Evolutionary conservation across 306 rosid species (phyloP), one percentile per base, ranked within the genome.

Genomic region (Astragalus glycyphyllos): DNA sequence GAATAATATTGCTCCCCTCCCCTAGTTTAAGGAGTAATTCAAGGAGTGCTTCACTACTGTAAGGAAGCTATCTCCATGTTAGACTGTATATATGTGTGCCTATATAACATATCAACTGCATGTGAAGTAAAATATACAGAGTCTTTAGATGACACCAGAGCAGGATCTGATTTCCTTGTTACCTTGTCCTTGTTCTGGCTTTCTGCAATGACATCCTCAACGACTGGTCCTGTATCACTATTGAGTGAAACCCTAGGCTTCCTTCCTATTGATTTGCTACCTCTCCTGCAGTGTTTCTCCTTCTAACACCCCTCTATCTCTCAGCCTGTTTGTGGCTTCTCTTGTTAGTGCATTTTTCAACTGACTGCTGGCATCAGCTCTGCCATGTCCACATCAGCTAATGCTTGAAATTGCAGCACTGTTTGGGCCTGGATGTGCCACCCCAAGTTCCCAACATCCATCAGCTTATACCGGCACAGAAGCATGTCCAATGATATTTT

Each of bases 191-290:
- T 20, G 23, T 20, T 20, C 23, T 20, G 23, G 23, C 2, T 20
- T 20, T 20, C 23, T 20, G 20, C 12, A 60, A 40, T 60, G 14
- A 3, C 34, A 60, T 15, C 47, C 29, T 35, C 31, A 8, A 12
- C 32, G 15, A 6, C 15, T 6, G 5, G 20, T 29, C 15, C 3
- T 37, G 17, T 58, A 15, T 59, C 6, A 6, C 65, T 59, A 35
- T 58, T 13, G 46, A n/a, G 46, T 5, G 54, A 48, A 48, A 48
- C 54, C 54, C 54, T 13, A n/a, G 54, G 7, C 54, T 48, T 48
- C 16, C 20, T 48, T 48, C 20, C 54, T 14, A 12, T 13, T 6
- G 15, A 48, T 48, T 48, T 3, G 5, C 1, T 12, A 5, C 20
- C 54, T n/a, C 16, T 48, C 20, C 15, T n/a, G n/a, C n/a, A n/a